Conservation (phyloP, 208 protist genomes). For the Leishmania tarentolae region DNA sequence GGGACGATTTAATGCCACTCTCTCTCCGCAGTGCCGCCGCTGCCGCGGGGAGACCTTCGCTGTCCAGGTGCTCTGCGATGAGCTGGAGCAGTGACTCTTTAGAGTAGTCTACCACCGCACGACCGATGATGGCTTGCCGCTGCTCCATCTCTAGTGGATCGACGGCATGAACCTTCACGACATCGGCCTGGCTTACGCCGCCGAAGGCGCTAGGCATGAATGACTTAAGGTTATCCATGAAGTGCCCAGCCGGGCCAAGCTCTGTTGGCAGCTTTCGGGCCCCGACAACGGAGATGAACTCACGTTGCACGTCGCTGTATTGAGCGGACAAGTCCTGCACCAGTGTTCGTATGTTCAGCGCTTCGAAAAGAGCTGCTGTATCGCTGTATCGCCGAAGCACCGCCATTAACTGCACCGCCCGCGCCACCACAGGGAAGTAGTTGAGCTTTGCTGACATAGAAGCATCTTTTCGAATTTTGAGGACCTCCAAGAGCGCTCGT, state of each 20-base stretch:
- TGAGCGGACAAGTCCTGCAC: slow-evolving; percentile 65
- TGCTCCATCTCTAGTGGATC: slow-evolving; percentile 68
- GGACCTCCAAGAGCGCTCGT: slow-evolving; percentile 72
- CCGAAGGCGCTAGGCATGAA: slow-evolving; percentile 57
- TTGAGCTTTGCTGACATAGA: slow-evolving; percentile 76
- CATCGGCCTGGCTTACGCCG: slow-evolving; percentile 43
- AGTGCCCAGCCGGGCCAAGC: slow-evolving; percentile 68
- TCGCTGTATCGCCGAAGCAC: slow-evolving; percentile 75
- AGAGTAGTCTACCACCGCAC: slow-evolving; percentile 79
- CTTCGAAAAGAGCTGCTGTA: slow-evolving; percentile 77
- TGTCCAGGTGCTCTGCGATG: slow-evolving; percentile 71
- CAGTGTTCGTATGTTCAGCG: slow-evolving; percentile 69
- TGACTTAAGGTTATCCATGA: slow-evolving; percentile 84
- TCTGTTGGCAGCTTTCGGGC: slow-evolving; percentile 68
- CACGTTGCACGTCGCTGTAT: slow-evolving; percentile 78
- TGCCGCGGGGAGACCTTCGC: slow-evolving; percentile 54
- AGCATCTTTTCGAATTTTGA: slow-evolving; percentile 67
- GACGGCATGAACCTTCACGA: slow-evolving; percentile 42
- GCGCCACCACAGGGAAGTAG: slow-evolving; percentile 85
- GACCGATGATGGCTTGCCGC: slow-evolving; percentile 70
- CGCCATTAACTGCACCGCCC: slow-evolving; percentile 81
- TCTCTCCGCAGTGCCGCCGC: slow-evolving; percentile 61
- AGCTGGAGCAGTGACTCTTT: slow-evolving; percentile 74
- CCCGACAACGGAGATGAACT: slow-evolving; percentile 77
- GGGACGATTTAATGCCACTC: slow-evolving; percentile 19